Conservation (phyloP, 345 rosid genomes). For the Aethionema arabicum region DNA sequence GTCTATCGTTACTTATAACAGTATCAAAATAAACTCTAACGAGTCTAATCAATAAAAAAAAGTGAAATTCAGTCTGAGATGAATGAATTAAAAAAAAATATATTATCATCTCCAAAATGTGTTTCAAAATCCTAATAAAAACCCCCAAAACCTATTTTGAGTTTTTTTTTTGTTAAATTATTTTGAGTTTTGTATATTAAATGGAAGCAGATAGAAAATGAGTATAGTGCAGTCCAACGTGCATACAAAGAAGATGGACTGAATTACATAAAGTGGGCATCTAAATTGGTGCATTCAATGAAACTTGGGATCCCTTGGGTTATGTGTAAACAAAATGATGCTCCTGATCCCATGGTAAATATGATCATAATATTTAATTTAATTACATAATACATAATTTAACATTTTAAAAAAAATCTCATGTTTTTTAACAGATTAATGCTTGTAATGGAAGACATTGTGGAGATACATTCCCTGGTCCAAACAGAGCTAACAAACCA, state of each 20-base stretch:
- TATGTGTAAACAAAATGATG: slow-evolving; percentile 89
- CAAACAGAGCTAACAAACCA: slow-evolving; percentile 78
- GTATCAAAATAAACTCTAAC: too few species aligned
- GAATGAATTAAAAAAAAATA: too few species aligned
- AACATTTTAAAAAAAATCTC: neutral
- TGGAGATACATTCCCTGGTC: slow-evolving; percentile 92
- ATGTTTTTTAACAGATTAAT: slow-evolving; percentile 54
- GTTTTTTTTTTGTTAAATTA: too few species aligned
- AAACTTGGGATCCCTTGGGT: slow-evolving; percentile 85
- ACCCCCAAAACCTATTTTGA: too few species aligned
- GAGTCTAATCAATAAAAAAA: too few species aligned
- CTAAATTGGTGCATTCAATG: slow-evolving; percentile 51
- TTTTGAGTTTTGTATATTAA: neutral
- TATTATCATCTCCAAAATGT: too few species aligned
- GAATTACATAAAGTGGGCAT: slow-evolving; percentile 73
- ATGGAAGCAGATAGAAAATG: slow-evolving; percentile 78
- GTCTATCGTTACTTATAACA: too few species aligned
- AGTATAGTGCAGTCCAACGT: slow-evolving; percentile 67
- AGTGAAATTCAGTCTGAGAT: too few species aligned
- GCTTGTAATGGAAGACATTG: slow-evolving; percentile 98
- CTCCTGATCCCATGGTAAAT: slow-evolving; percentile 78
- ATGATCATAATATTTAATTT: neutral
- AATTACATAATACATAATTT: slow-evolving; percentile 1
- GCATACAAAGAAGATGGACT: slow-evolving; percentile 62
- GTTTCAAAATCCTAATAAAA: too few species aligned